Evolutionary conservation across 169 alveolate species (phyloP).

Genomic region (Besnoitia besnoiti): DNA sequence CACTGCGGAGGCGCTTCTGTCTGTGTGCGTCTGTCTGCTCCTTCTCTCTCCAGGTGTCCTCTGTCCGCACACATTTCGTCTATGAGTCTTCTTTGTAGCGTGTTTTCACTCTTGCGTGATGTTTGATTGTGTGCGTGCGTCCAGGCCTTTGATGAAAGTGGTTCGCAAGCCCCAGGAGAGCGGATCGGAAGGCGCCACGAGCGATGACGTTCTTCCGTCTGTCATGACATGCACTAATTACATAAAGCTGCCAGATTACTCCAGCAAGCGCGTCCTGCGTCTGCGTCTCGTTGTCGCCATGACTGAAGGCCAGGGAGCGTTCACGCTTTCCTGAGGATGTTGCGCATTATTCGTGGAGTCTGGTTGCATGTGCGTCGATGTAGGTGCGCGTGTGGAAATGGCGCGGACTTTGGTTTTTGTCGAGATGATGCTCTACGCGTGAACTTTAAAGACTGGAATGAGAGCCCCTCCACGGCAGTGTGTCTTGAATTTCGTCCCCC

Average conservation of each 20-base stretch:
- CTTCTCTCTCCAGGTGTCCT: not conserved
- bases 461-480: no score
- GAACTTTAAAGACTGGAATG: not conserved
- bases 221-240: conserved; percentile 96
- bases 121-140: not conserved
- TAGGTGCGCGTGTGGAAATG: not conserved
- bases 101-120: not conserved
- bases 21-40: not conserved
- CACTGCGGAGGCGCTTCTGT: no score
- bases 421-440: no score
- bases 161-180: conserved; percentile 83
- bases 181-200: conserved; percentile 53
- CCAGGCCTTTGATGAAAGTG: conserved; percentile 85
- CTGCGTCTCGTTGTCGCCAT: conserved; percentile 88
- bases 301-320: conserved; percentile 89
- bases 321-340: conserved; percentile 80
- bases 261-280: conserved; percentile 82
- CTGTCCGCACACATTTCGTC: not conserved
- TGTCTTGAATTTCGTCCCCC: no score
- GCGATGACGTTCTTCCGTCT: conserved; percentile 87
- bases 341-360: not conserved
- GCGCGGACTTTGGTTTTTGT: no score
- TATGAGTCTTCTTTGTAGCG: no score
- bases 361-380: not conserved
- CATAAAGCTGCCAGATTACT: conserved; percentile 93